Base-by-base conservation (phyloP, 345 rosid species). In the Punica granatum region DNA sequence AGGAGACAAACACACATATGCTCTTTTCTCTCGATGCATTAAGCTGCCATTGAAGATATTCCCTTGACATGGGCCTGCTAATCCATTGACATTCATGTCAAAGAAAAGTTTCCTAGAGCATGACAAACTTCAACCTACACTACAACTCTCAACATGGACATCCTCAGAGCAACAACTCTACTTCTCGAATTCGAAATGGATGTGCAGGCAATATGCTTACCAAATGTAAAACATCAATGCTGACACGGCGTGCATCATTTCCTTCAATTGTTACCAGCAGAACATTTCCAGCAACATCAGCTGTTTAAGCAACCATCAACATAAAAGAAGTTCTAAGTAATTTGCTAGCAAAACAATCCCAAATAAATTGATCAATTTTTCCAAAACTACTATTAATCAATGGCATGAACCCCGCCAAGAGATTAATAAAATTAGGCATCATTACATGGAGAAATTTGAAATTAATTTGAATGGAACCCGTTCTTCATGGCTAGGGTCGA, bases 1-100 rank as follows among this genome's bases (percentile, higher is more conserved):
- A 86, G 98, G 80, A 89, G 96, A 94, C 99, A 89, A 94, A 91
- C 98, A 94, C 96, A 94, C 93, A 82, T 85, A 87, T 73, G 95
- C 88, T 86, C 95, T 91, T 51, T 89, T 94, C 95, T 85, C 92
- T 90, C 79, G 83, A 86, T 83, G 95, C 96, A 94, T 84, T 84
- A 94, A 80, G 92, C 97, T 89, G 97, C 99, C 96, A 94, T 83
- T 77, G 93, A 80, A 89, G 98, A 82, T 85, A 94, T 80, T 91
- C 85, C 90, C 97, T 86, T 88, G 99, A 86, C 85, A 94, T 80
- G 80, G 88, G 85, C 99, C 99, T 89, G 98, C 92, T 84, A 89
- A 94, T 94, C 84, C 98, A 91, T 94, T 91, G 81, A 85, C 90
- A 88, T 81, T 83, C 88, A 84, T 72, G 97, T 94, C 92, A 92